Conservation (phyloP, 2,329 filamentous ascomycete species). For the Teratosphaeria gauchensis region DNA sequence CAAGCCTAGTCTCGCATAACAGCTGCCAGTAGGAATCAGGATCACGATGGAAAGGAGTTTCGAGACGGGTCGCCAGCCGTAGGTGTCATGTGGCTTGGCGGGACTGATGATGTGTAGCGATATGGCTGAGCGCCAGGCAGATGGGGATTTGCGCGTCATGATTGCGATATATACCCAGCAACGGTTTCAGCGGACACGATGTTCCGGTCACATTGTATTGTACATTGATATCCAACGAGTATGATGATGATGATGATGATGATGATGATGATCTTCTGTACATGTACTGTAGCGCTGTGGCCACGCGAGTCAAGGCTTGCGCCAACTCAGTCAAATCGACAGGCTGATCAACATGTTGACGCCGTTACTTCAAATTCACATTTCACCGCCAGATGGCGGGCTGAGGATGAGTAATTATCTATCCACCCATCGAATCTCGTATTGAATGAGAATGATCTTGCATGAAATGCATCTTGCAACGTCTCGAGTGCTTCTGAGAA, state of each 20-base stretch:
- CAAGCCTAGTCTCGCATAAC: conserved; percentile 49
- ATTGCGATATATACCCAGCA: background rate
- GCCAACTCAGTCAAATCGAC: background rate
- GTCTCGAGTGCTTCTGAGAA: too few species aligned
- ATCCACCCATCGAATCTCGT: too few species aligned
- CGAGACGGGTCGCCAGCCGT: background rate
- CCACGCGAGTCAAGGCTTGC: background rate
- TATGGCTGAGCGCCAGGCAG: background rate
- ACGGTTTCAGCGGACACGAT: background rate
- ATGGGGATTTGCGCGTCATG: background rate
- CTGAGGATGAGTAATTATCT: too few species aligned
- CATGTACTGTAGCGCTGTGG: background rate
- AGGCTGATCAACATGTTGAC: background rate
- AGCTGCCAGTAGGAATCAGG: background rate
- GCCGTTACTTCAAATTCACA: too few species aligned
- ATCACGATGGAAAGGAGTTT: background rate
- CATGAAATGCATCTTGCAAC: too few species aligned
- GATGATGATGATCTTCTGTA: too few species aligned
- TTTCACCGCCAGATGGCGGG: too few species aligned
- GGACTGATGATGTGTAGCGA: background rate
- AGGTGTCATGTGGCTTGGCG: background rate
- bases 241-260: background rate
- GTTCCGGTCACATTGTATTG: background rate
- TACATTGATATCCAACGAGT: background rate
- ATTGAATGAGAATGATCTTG: too few species aligned